Conservation (phyloP, 2,329 filamentous ascomycete species). For the Colletotrichum sp. region DNA sequence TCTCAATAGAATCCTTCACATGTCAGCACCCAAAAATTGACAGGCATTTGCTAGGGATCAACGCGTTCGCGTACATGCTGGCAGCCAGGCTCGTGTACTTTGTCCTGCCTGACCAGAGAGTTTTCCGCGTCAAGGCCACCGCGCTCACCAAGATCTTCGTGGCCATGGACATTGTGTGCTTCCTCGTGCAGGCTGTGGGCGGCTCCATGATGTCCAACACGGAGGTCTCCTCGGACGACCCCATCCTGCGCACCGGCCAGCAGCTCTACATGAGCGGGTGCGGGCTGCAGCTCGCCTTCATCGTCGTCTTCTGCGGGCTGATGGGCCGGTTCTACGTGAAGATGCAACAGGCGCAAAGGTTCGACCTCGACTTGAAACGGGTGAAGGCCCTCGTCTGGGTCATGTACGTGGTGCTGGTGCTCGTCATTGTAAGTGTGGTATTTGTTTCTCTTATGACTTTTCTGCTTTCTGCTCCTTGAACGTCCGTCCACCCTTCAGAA, state of each 20-base stretch:
- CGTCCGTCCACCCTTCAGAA: neutral
- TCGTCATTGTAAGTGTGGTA: slow-evolving; percentile 37
- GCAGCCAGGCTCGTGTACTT: slow-evolving; percentile 44
- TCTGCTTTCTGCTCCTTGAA: neutral
- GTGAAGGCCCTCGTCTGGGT: slow-evolving; percentile 38
- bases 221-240: slow-evolving; percentile 22
- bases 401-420: slow-evolving; percentile 35
- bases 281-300: slow-evolving; percentile 39
- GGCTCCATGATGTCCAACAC: slow-evolving; percentile 40
- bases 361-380: slow-evolving; percentile 27
- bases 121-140: slow-evolving; percentile 38
- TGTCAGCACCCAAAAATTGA: neutral
- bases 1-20: neutral
- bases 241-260: slow-evolving; percentile 36
- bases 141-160: slow-evolving; percentile 51
- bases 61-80: slow-evolving; percentile 50
- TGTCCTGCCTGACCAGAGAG: slow-evolving; percentile 39
- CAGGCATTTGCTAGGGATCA: slow-evolving; percentile 36
- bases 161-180: slow-evolving; percentile 51
- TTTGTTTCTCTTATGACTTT: neutral
- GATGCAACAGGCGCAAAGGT: slow-evolving; percentile 24
- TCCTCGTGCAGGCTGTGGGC: slow-evolving; percentile 47
- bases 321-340: slow-evolving; percentile 39
- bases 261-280: slow-evolving; percentile 45
- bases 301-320: slow-evolving; percentile 40